These are phyloP conservation scores for Echeveria elegans DNA, from an alignment of 164 flowering plant species.

Conservation along the genomic window DNA sequence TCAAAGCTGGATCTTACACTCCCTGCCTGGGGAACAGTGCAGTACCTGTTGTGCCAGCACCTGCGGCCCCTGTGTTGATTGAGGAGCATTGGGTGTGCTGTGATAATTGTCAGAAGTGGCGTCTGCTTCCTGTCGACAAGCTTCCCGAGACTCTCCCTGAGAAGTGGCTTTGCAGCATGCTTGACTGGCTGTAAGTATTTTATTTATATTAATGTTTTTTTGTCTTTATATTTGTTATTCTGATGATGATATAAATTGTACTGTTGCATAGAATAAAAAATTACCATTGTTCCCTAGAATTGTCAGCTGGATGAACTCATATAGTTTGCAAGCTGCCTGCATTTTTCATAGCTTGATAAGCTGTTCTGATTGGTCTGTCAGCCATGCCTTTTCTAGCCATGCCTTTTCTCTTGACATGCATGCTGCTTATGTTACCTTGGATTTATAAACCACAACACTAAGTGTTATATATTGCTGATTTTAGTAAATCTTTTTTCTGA, in stretches of 20 bases:
- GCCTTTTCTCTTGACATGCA: neutral
- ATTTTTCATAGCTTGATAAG: too few relatives aligned
- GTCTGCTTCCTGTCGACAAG: constrained; percentile 71
- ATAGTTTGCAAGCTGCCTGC: too few relatives aligned
- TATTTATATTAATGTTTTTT: too few relatives aligned
- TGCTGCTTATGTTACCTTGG: neutral
- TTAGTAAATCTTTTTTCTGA: neutral
- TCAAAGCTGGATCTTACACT: constrained; percentile 13
- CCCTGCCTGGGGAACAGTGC: constrained; percentile 19
- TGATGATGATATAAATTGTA: neutral
- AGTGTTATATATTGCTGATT: neutral
- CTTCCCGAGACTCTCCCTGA: constrained; percentile 57
- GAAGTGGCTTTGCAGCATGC: constrained; percentile 93
- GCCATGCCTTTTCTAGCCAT: too few relatives aligned
- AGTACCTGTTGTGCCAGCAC: constrained; percentile 26
- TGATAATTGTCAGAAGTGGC: constrained; percentile 82
- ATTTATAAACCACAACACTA: neutral
- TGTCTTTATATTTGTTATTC: neutral
- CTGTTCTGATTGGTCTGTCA: too few relatives aligned
- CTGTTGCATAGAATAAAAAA: neutral
- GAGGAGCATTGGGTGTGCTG: constrained; percentile 78
- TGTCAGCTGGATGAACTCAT: too few relatives aligned
- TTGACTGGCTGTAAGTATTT: constrained; percentile 87
- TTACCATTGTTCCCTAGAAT: too few relatives aligned
- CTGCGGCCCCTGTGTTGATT: constrained; percentile 32